Conservation (phyloP, 345 rosid species). For the Lagerstroemia speciosa region DNA sequence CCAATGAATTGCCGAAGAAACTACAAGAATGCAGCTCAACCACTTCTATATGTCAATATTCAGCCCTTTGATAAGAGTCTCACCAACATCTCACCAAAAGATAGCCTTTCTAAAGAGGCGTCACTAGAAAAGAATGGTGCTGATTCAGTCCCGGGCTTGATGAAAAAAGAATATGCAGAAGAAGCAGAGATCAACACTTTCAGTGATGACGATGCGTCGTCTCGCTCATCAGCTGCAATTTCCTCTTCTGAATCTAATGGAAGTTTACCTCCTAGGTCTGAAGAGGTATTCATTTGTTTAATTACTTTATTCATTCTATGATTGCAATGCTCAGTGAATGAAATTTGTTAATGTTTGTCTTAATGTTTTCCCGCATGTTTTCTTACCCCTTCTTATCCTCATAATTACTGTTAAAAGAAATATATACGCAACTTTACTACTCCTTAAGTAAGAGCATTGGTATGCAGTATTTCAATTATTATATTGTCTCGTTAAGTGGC, state of each 20-base stretch:
- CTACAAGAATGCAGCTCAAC: slow-evolving; percentile 63
- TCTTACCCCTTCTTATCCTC: neutral
- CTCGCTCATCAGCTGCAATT: slow-evolving; percentile 59
- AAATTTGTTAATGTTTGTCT: neutral
- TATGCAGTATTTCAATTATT: neutral
- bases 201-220: slow-evolving; percentile 73
- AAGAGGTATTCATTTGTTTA: slow-evolving; percentile 29
- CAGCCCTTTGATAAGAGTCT: slow-evolving; percentile 41
- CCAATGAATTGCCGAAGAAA: slow-evolving; percentile 71
- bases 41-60: slow-evolving; percentile 51
- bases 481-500: neutral
- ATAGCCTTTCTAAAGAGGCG: slow-evolving; percentile 28
- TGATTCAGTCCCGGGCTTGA: slow-evolving; percentile 66
- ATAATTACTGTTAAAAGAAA: neutral
- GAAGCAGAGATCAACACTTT: slow-evolving; percentile 68
- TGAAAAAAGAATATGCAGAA: slow-evolving; percentile 70
- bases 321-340: neutral
- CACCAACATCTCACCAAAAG: slow-evolving; percentile 30
- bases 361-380: neutral
- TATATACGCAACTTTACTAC: neutral
- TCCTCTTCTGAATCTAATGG: slow-evolving; percentile 43
- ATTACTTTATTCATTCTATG: neutral
- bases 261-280: slow-evolving; percentile 34
- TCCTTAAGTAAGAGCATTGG: neutral
- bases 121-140: slow-evolving; percentile 31